Conservation (phyloP, 306 rosid genomes). For the Abrus precatorius region DNA sequence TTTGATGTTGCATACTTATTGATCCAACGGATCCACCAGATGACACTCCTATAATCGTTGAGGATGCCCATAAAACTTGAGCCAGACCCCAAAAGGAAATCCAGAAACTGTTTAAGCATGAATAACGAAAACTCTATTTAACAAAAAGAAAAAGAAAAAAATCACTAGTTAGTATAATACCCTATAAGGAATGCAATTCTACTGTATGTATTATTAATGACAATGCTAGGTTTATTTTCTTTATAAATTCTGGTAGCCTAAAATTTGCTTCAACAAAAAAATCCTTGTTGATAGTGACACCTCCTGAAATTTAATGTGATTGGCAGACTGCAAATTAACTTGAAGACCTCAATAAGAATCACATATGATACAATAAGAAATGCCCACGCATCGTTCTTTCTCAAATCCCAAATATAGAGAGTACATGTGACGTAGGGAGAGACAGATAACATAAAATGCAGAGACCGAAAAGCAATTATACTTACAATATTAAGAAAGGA, state of each 20-base stretch:
- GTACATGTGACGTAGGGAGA: constrained; percentile 19
- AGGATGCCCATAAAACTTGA: constrained; percentile 8
- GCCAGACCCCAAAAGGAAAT: background rate
- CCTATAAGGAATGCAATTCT: constrained; percentile 22
- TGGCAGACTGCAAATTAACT: constrained; percentile 19
- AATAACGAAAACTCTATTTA: background rate
- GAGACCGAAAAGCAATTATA: constrained; percentile 35
- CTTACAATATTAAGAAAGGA: constrained; percentile 89
- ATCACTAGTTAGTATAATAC: background rate
- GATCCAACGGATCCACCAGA: background rate
- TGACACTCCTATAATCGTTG: background rate
- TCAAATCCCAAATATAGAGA: background rate
- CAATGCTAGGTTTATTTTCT: background rate
- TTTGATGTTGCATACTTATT: background rate
- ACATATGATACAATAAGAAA: constrained; percentile 24
- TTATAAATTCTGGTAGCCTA: constrained; percentile 14
- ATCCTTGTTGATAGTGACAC: constrained; percentile 17
- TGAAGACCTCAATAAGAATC: constrained; percentile 1
- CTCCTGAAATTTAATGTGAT: background rate
- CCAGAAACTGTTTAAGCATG: background rate
- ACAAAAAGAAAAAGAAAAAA: background rate
- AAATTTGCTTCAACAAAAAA: constrained; percentile 31
- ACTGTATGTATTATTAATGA: background rate
- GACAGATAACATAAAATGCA: constrained; percentile 14
- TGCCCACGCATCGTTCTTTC: constrained; percentile 27